Evolutionary conservation across 306 rosid genomes (phyloP).

Genomic region (Vigna hirtella): DNA sequence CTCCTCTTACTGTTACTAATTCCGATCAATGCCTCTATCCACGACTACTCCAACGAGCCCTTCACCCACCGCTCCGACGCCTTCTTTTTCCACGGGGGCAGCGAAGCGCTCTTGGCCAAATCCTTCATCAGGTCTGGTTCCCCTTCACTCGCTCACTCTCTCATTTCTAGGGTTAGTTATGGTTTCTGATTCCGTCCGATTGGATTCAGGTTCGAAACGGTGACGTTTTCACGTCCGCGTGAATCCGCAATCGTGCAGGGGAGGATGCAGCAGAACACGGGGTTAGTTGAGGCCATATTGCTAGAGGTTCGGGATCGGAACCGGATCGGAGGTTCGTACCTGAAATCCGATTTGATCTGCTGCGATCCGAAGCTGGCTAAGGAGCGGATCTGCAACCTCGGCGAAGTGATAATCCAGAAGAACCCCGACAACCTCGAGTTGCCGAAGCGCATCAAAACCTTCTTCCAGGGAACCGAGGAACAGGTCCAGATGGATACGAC

Average conservation of each 20-base stretch:
- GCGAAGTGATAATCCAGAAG: slow-evolving; percentile 75
- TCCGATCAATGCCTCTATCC: slow-evolving; percentile 67
- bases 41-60: slow-evolving; percentile 66
- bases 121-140: slow-evolving; percentile 62
- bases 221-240: slow-evolving; percentile 70
- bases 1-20: background rate
- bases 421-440: slow-evolving; percentile 54
- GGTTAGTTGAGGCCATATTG: slow-evolving; percentile 83
- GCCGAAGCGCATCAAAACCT: slow-evolving; percentile 72
- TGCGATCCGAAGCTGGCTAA: slow-evolving; percentile 59
- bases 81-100: slow-evolving; percentile 98
- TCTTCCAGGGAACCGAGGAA: slow-evolving; percentile 60
- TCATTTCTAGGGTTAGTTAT: background rate
- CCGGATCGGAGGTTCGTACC: slow-evolving; percentile 74
- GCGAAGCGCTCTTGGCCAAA: slow-evolving; percentile 79
- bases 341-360: slow-evolving; percentile 68
- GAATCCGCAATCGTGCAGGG: slow-evolving; percentile 57
- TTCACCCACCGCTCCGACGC: slow-evolving; percentile 78
- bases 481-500: slow-evolving; percentile 49
- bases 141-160: background rate
- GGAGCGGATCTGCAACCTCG: slow-evolving; percentile 59
- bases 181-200: background rate
- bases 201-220: slow-evolving; percentile 64
- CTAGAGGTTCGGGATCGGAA: slow-evolving; percentile 78
- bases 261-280: slow-evolving; percentile 78